These are phyloP conservation scores for Penicillium cosmopolitanum DNA, from an alignment of 495 filamentous ascomycete species.

Conservation along the genomic window DNA sequence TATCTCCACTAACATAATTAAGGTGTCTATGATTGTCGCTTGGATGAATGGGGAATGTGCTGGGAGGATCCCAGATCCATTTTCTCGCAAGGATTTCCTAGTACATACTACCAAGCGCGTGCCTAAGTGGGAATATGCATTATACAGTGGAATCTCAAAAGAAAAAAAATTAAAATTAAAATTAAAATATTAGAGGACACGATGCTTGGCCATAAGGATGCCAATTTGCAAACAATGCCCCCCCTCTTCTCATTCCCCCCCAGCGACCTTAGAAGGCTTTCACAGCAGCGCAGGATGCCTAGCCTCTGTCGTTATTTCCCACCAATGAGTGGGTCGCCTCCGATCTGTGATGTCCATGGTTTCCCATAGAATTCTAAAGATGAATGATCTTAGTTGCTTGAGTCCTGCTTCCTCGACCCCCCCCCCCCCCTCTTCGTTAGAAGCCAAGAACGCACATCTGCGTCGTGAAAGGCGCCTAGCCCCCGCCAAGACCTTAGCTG, in stretches of 20 bases:
- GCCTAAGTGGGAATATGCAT: background rate
- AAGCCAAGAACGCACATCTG: constrained; percentile 11
- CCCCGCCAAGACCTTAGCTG: constrained; percentile 21
- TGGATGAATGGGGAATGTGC: constrained; percentile 22
- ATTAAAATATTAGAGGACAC: background rate
- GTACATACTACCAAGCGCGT: background rate
- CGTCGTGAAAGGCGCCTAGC: constrained; percentile 14
- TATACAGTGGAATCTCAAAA: background rate
- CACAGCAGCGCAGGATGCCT: constrained; percentile 7
- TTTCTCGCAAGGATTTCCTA: constrained; percentile 5
- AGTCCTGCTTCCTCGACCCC: background rate
- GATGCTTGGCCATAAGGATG: background rate
- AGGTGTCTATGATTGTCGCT: constrained; percentile 25
- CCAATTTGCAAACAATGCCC: constrained; percentile 4
- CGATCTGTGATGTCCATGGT: background rate
- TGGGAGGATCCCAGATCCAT: constrained; percentile 6
- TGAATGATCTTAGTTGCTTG: no score
- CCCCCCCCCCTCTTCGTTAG: background rate
- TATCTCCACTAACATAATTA: constrained; percentile 51
- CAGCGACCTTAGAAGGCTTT: background rate
- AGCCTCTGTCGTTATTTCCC: constrained; percentile 12
- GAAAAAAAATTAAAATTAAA: background rate
- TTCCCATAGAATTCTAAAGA: background rate
- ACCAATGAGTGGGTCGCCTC: constrained; percentile 10
- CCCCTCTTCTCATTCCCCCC: background rate